Conservation (phyloP, 2,329 filamentous ascomycete genomes). For the Talaromyces sp. region DNA sequence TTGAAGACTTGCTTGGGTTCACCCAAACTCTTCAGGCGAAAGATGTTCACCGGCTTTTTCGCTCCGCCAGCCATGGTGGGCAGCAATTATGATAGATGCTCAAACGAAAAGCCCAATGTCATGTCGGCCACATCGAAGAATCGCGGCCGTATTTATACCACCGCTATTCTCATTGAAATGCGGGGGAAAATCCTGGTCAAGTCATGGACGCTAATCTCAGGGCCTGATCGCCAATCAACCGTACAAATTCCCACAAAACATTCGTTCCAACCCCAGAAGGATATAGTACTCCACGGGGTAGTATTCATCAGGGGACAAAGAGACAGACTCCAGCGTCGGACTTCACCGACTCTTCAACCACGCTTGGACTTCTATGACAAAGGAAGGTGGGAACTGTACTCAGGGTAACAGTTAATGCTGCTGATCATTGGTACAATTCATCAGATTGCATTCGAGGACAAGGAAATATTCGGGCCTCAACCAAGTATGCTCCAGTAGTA, state of each 20-base stretch:
- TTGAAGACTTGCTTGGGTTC: constrained; percentile 67
- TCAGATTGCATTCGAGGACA: not conserved
- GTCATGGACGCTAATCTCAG: not conserved
- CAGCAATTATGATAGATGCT: not conserved
- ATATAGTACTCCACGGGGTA: not conserved
- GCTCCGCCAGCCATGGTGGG: constrained; percentile 42
- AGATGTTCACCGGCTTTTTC: constrained; percentile 32
- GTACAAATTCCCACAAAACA: not conserved
- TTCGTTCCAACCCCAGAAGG: not conserved
- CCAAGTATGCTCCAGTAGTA: not conserved
- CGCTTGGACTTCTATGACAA: not conserved
- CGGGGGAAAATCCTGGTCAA: not conserved
- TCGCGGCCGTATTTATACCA: not conserved
- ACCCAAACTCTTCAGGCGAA: constrained; percentile 25
- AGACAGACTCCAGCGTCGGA: not conserved
- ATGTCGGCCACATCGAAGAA: not conserved
- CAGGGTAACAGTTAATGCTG: not conserved
- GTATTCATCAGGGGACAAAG: not conserved
- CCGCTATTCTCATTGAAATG: not conserved
- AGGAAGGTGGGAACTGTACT: not conserved
- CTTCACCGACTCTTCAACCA: not conserved
- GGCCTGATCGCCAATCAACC: not conserved
- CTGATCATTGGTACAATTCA: not conserved
- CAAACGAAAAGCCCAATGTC: not conserved
- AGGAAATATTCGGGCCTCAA: not conserved